These are phyloP conservation scores for Sporothrix protearum DNA, from an alignment of 2,329 filamentous ascomycete species.

Conservation along the genomic window DNA sequence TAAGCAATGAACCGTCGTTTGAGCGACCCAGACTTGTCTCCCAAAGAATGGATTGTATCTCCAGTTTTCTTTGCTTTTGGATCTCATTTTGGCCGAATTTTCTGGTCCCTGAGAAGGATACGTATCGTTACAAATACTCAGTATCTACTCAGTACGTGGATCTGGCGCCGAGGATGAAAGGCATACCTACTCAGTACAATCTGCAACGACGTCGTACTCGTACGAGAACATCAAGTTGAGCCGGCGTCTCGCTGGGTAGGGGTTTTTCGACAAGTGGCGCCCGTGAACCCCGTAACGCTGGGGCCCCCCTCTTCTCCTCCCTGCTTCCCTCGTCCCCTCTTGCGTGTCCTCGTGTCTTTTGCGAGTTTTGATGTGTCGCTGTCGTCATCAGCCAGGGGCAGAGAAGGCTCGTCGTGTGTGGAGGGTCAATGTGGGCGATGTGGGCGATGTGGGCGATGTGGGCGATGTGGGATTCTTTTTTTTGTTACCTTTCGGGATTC, in stretches of 20 bases:
- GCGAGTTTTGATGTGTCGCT: background rate
- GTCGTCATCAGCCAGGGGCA: conserved; percentile 12
- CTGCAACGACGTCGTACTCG: background rate
- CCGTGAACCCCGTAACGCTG: background rate
- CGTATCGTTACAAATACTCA: background rate
- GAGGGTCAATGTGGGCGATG: background rate
- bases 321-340: background rate
- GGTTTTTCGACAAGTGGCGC: background rate
- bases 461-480: background rate
- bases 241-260: background rate
- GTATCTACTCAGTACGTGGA: background rate
- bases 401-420: background rate
- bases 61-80: background rate
- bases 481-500: background rate
- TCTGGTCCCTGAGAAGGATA: background rate
- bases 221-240: background rate
- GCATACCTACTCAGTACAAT: background rate
- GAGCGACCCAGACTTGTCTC: no score
- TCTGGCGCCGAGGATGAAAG: no score
- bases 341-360: background rate
- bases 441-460: background rate
- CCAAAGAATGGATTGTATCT: background rate
- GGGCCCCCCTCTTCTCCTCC: background rate
- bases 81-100: background rate
- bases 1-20: background rate